Base-by-base conservation (phyloP, 2,329 filamentous ascomycete genomes). In the Penicillium occitanis region DNA sequence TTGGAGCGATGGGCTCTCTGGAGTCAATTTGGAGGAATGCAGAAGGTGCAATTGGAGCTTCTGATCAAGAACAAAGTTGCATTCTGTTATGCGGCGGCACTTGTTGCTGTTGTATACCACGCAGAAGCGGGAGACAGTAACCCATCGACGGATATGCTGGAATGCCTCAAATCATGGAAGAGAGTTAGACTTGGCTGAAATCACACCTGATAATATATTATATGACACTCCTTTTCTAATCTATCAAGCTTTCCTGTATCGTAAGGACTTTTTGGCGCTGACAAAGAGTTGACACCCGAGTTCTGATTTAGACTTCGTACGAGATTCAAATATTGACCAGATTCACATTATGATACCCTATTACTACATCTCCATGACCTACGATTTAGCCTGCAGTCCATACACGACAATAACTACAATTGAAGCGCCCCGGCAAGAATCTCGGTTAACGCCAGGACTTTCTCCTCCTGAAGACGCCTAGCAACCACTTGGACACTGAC, bases 381-480 rank as follows among this genome's bases (percentile, higher is more conserved):
- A 33, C 5, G 4, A n/a, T 30, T n/a, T 11, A 17, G 10, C n/a
- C 19, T 33, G 7, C 19, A 17, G 0, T 33, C 19, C 28, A 53
- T 33, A 19, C 30, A 22, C 11, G 30, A 22, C 30, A n/a, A 17
- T 22, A 0, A 57, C 11, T 57, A 40, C n/a, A 22, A 37, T 57
- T 40, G 53, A 6, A 57, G 53, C 22, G 53, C 33, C 10, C 11
- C 3, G 19, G 33, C 53, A 25, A 57, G 30, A 25, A 37, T 22
- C 33, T 57, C 53, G 17, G 53, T 57, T 22, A 57, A 25, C 65
- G 67, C 53, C 40, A 64, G 19, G 8, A 85, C 72, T 73, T 86
- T 85, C 71, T 87, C 85, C 48, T 66, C 64, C 17, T 40, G 37
- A 48, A 66, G 48, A 11, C 64, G 58, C 25, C 57, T 64, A 28